A percentile compares a stretch with the other conserved stretches of the same genome.
Evolutionary conservation across 2,329 filamentous ascomycete species (phyloP).

Genomic region (Venturia oleaginea): DNA sequence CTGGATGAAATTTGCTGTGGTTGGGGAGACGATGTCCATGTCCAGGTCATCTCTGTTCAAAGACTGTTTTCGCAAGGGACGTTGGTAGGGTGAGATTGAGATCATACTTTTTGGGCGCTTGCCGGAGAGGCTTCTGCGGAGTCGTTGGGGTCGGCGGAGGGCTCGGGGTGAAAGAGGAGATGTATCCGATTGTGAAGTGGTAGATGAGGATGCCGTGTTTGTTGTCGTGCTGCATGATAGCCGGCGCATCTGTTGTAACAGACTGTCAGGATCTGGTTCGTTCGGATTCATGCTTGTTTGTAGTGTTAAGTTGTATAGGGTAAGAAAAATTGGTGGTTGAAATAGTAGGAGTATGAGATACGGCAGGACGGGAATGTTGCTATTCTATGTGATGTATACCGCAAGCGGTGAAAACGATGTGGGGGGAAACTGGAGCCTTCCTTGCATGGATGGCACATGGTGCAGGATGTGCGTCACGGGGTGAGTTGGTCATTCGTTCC

Average conservation of each 20-base stretch:
- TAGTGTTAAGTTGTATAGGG: neutral
- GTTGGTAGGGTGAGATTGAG: neutral
- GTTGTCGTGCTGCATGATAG: neutral
- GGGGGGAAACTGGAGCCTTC: neutral
- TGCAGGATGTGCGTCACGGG: slow-evolving; percentile 1
- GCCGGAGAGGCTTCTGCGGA: neutral
- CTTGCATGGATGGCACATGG: slow-evolving; percentile 5
- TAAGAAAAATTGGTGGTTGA: neutral
- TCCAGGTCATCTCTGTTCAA: neutral
- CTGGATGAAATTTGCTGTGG: neutral
- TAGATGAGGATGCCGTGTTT: neutral
- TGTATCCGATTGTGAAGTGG: neutral
- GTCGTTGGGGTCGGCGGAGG: neutral
- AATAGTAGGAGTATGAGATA: neutral
- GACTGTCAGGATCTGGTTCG: neutral
- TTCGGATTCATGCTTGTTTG: neutral
- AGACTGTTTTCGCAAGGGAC: neutral
- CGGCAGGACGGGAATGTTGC: neutral
- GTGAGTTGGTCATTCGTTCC: neutral
- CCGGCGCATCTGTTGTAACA: neutral
- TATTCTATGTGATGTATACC: neutral
- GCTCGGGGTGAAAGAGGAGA: neutral
- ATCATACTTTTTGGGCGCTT: neutral
- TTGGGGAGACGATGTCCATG: neutral
- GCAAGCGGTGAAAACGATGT: neutral